phyloP scores from a whole-genome alignment of 1,139 yeast species.

The Debaryomyces singareniensis region DNA sequence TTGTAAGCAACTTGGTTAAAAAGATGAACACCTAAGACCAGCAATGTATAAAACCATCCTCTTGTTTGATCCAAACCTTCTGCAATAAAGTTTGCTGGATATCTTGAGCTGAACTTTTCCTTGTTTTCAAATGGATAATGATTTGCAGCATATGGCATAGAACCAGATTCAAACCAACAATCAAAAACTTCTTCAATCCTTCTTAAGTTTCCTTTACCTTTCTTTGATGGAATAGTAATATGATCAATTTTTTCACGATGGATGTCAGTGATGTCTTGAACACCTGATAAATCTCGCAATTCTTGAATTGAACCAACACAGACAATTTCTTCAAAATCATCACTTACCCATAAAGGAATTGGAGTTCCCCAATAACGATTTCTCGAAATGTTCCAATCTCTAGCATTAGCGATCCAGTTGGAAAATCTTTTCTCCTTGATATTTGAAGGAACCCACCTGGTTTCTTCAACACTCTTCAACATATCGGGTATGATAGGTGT shows the following conservation, averaged over 20 bases:
- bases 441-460: conserved; percentile 90
- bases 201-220: conserved; percentile 80
- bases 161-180: conserved; percentile 99
- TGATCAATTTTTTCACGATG: conserved; percentile 92
- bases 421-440: conserved; percentile 93
- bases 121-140: conserved; percentile 93
- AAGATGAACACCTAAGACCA: conserved; percentile 92
- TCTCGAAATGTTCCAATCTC: conserved; percentile 98
- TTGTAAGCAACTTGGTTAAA: conserved; percentile 90
- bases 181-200: conserved; percentile 98
- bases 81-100: conserved; percentile 96
- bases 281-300: conserved; percentile 78
- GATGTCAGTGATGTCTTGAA: conserved; percentile 71
- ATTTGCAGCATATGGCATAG: conserved; percentile 97
- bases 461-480: conserved; percentile 76
- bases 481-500: conserved; percentile 82
- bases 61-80: conserved; percentile 99
- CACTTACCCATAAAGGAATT: conserved; percentile 95
- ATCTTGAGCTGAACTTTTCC: conserved; percentile 66
- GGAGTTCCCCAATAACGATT: conserved; percentile 99
- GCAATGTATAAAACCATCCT: conserved; percentile 98
- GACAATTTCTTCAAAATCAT: conserved; percentile 85
- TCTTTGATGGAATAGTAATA: conserved; percentile 87
- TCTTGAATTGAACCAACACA: conserved; percentile 90
- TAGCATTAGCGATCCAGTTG: conserved; percentile 96